phyloP scores from a whole-genome alignment of 805 yeast genomes.

The Candida ascalaphidarum region DNA sequence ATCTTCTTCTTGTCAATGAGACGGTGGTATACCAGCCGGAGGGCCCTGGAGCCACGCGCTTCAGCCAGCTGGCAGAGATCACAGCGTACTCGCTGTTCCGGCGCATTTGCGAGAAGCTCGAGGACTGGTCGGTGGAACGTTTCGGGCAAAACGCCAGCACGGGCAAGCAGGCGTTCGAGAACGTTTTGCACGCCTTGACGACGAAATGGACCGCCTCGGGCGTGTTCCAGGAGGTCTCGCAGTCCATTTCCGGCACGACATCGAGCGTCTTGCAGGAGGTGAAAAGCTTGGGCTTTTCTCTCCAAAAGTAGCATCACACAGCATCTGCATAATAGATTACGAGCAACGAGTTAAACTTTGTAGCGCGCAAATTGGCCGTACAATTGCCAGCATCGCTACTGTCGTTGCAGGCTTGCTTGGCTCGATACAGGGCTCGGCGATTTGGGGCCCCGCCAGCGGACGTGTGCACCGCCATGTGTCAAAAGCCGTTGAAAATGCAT shows the following conservation, averaged over 20 bases:
- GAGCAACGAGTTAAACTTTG: no score
- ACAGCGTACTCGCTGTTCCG: constrained; percentile 72
- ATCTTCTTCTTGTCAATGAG: constrained; percentile 72
- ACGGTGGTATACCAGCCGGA: constrained; percentile 79
- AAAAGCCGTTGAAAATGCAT: no score
- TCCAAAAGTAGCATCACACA: no score
- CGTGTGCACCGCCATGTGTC: no score
- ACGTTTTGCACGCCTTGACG: constrained; percentile 51
- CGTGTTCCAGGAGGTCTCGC: constrained; percentile 20
- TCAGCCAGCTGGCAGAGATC: constrained; percentile 79
- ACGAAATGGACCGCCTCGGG: constrained; percentile 36
- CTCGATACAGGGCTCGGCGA: no score
- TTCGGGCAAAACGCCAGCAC: constrained; percentile 79
- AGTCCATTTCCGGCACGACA: constrained; percentile 14
- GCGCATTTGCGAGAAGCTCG: constrained; percentile 70
- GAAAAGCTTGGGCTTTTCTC: constrained; percentile 8
- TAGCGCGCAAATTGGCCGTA: no score
- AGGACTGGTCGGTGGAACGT: constrained; percentile 86
- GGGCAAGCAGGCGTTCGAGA: constrained; percentile 81
- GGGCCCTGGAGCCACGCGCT: constrained; percentile 47
- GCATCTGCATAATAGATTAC: background rate
- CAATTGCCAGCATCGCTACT: no score
- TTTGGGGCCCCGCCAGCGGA: no score
- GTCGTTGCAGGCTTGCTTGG: no score
- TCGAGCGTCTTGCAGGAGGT: constrained; percentile 9